Evolutionary conservation across 495 filamentous ascomycete species (phyloP), one percentile per base, ranked within the genome.

Genomic region (Tuber umbilicatum): DNA sequence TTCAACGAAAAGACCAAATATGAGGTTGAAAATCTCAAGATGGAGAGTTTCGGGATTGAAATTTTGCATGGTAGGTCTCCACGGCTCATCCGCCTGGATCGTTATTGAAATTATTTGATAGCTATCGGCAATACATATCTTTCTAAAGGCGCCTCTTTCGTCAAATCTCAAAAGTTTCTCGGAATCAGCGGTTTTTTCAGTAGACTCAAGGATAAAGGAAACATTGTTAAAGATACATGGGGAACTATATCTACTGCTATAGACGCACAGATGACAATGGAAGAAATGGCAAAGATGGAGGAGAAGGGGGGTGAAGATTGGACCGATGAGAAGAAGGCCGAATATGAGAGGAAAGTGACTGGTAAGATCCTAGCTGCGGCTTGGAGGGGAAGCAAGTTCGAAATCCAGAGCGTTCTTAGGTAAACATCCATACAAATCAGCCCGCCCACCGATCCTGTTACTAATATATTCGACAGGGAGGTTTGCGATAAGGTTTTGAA

Each of bases 351-450:
- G 81, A 89, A 90, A 80, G 94, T 98, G 2, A 99, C 95, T 40
- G 95, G 95, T 71, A 98, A 99, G 87, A 97, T 99, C 75, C 88
- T 99, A n/a, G 96, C 94, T 12, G 95, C 95, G 31, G 95, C 96
- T 35, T 99, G 95, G 96, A 87, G 93, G 73, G 96, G 96, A 69
- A 94, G 92, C 87, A 96, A 94, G 86, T 97, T 94, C 79, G 95
- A 99, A 86, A 98, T 99, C 78, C 96, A 98, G 85, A 91, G 94
- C 74, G 96, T 99, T 72, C 83, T 99, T 76, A 86, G 94, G 43
- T 94, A 97, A 73, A 23, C 35, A 16, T 31, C 35, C 35, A 43
- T 45, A 27, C 1, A 68, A 35, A 72, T 72, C n/a, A 68, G 27
- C 69, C 31, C 14, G 17, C 4, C 69, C 17, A 12, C 17, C 5